Conservation (phyloP, 495 filamentous ascomycete species). For the Xylaria curta region DNA sequence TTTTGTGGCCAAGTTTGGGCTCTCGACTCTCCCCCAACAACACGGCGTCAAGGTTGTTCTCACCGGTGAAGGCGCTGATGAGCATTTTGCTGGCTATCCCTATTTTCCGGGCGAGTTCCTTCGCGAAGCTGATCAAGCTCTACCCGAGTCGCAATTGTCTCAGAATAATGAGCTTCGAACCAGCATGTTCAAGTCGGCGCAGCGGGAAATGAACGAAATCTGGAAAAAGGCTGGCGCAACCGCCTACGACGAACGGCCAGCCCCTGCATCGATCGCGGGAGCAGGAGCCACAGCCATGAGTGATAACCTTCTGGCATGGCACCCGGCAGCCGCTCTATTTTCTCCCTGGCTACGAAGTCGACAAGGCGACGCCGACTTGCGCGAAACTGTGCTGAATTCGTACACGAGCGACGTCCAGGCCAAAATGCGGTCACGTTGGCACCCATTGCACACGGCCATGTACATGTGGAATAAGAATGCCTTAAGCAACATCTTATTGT, state of each 20-base stretch:
- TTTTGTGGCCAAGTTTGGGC: slow-evolving; percentile 52
- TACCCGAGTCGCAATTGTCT: slow-evolving; percentile 30
- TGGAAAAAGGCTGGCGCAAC: neutral
- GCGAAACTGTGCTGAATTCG: slow-evolving; percentile 14
- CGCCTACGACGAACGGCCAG: neutral
- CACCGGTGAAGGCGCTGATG: slow-evolving; percentile 37
- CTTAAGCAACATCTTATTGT: slow-evolving; percentile 53
- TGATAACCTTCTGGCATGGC: neutral
- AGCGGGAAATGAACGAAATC: neutral
- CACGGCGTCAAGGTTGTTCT: slow-evolving; percentile 58
- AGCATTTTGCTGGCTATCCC: slow-evolving; percentile 52
- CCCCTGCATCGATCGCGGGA: neutral
- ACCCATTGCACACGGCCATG: slow-evolving; percentile 55
- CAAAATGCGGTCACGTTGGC: slow-evolving; percentile 52
- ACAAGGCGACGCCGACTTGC: neutral
- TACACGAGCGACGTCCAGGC: slow-evolving; percentile 25
- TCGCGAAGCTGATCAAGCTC: slow-evolving; percentile 52
- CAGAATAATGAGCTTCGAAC: neutral
- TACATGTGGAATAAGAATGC: slow-evolving; percentile 51
- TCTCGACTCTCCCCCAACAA: slow-evolving; percentile 50
- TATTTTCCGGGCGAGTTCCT: slow-evolving; percentile 50
- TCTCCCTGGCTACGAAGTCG: neutral
- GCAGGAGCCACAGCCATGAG: neutral
- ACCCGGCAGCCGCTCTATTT: neutral
- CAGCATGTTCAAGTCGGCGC: neutral